These are phyloP conservation scores for Talaromyces albobiverticillius DNA, from an alignment of 2,329 filamentous ascomycete genomes.

Conservation along the genomic window DNA sequence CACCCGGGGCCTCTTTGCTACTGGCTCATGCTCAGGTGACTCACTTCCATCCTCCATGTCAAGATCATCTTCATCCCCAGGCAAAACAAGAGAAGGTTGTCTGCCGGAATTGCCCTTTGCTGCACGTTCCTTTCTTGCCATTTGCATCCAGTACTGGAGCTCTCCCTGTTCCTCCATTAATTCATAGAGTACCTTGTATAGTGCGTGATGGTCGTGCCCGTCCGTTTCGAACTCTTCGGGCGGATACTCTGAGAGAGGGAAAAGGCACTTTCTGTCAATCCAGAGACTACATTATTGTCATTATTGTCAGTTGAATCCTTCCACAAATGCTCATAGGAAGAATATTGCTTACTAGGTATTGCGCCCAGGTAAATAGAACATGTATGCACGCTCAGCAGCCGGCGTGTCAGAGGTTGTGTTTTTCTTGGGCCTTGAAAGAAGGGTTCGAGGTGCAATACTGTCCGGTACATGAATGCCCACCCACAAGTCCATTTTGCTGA, in stretches of 20 bases:
- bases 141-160: constrained; percentile 8
- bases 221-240: neutral
- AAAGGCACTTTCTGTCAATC: constrained; percentile 15
- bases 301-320: no score
- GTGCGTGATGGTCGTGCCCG: neutral
- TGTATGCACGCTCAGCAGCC: neutral
- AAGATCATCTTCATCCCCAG: neutral
- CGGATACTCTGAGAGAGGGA: neutral
- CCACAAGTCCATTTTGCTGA: constrained; percentile 2
- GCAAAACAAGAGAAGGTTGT: constrained; percentile 5
- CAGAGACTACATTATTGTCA: constrained; percentile 7
- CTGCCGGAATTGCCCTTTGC: neutral
- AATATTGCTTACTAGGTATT: constrained; percentile 5
- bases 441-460: neutral
- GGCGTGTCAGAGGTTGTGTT: neutral
- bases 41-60: neutral
- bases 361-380: constrained; percentile 14
- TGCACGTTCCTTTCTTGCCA: constrained; percentile 6
- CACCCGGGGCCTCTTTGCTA: neutral
- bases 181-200: constrained; percentile 2
- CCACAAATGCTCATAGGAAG: neutral
- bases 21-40: neutral
- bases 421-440: neutral
- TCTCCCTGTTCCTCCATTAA: neutral
- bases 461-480: constrained; percentile 1